phyloP scores from a whole-genome alignment of 441 rosid genomes.

The Brassica balearica region DNA sequence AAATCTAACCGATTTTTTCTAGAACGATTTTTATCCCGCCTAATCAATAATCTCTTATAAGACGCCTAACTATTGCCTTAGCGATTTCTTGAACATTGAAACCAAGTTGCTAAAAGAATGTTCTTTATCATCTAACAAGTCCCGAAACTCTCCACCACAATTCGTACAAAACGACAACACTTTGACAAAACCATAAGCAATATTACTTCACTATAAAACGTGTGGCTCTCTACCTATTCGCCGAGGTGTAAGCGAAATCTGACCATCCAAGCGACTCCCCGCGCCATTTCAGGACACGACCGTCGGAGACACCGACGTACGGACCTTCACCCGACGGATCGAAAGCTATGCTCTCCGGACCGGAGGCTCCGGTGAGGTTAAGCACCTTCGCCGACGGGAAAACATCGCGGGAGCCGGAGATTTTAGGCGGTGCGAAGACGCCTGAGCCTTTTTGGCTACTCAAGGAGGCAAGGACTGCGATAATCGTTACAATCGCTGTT shows the following conservation, averaged over 20 bases:
- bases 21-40: no score
- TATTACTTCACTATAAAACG: background rate
- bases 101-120: background rate
- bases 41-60: no score
- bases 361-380: conserved; percentile 53
- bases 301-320: conserved; percentile 73
- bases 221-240: conserved; percentile 43
- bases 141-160: background rate
- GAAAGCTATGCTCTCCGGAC: conserved; percentile 83
- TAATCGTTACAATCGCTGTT: conserved; percentile 22
- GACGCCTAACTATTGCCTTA: no score
- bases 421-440: conserved; percentile 44
- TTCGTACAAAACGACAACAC: background rate
- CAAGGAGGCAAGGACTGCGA: conserved; percentile 10
- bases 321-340: conserved; percentile 71
- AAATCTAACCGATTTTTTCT: no score
- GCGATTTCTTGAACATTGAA: background rate
- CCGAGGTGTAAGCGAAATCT: conserved; percentile 65
- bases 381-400: conserved; percentile 48
- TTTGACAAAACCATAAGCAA: background rate
- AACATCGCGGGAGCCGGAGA: conserved; percentile 45
- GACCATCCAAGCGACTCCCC: conserved; percentile 58
- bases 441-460: conserved; percentile 16
- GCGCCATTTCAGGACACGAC: conserved; percentile 74
- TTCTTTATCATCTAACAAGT: background rate